Base-by-base conservation (phyloP, 495 filamentous ascomycete genomes). In the Penicillium cinerascens region DNA sequence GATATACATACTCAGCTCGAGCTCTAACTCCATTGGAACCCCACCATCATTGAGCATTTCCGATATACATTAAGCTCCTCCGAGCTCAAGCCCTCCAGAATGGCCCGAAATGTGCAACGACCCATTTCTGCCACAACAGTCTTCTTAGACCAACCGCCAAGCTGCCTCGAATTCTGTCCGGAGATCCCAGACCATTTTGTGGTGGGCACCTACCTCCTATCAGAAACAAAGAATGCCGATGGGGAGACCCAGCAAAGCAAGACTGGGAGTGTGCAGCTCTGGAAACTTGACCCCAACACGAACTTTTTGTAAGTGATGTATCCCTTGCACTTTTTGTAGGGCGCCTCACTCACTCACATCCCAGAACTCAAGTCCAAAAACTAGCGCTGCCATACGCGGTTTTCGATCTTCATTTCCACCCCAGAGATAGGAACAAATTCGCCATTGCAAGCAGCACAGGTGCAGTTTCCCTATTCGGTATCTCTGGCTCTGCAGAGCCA, bases 371-470 rank as follows among this genome's bases (percentile, higher is more conserved):
- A 49, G 57, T 71, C 26, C 64, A 71, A 57, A 82, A 76, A 1
- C 46, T 85, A 23, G 64, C 75, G 2, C 78, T 84, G 29, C 78
- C 78, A 37, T 86, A 81, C 56, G 91, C 89, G 18, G 77, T 97
- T 20, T 82, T 97, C 39, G 92, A 97, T 64, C 78, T 96, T 20
- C 87, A 89, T 51, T 97, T 96, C 67, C 83, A 84, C 52, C 84
- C 83, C 6, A 64, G 70, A 37, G 59, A 71, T n/a, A 69, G 71
- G 13, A 69, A 70, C 23, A 63, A 82, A 13, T 74, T 93, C 25
- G 89, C 81, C 8, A 81, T 85, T 25, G 88, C 89, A 9, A 85
- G 83, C 9, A 93, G 89, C 52, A 85, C 82, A 5, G 91, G 87
- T 2, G 74, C 75, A 9, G 68, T 96, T 0, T 76, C 77, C 7